Conservation (phyloP, 1,284 basidiomycete species). For the Fistulinella cinereoalba region DNA sequence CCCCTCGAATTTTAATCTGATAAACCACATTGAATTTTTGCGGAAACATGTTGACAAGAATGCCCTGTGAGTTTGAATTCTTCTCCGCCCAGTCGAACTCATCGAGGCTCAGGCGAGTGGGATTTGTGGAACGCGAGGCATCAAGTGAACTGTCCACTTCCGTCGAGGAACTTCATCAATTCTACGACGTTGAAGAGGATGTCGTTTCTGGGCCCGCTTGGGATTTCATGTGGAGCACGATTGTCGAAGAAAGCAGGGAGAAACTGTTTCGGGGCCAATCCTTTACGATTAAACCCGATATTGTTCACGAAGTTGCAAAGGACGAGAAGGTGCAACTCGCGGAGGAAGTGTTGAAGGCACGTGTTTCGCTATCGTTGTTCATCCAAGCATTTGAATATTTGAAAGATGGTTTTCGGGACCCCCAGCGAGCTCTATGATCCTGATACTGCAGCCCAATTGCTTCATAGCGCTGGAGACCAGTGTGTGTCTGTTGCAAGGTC, state of each 20-base stretch:
- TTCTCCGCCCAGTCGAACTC: constrained; percentile 10
- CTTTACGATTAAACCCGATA: constrained; percentile 48
- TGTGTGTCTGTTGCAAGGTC: constrained; percentile 52
- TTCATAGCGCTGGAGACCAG: constrained; percentile 55
- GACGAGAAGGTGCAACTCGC: constrained; percentile 50
- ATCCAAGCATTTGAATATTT: constrained; percentile 4
- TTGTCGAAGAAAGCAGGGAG: constrained; percentile 73
- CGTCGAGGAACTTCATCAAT: constrained; percentile 44
- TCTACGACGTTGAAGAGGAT: constrained; percentile 52
- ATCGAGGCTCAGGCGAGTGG: constrained; percentile 47
- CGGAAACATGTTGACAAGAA: constrained; percentile 81
- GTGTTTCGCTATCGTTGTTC: not conserved
- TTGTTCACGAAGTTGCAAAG: constrained; percentile 34
- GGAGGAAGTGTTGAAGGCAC: constrained; percentile 70
- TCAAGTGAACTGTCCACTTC: constrained; percentile 43
- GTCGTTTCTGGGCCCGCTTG: constrained; percentile 44
- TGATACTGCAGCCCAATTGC: constrained; percentile 51
- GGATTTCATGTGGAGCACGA: constrained; percentile 72
- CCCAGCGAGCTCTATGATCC: constrained; percentile 64
- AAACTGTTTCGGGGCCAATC: constrained; percentile 60
- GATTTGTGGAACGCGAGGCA: constrained; percentile 47
- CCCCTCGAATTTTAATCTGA: constrained; percentile 72
- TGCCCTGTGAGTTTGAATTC: constrained; percentile 60
- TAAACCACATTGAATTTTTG: constrained; percentile 76
- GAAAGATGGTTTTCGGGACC: constrained; percentile 74